These are phyloP conservation scores for Kickxella alabastrina DNA, from an alignment of 192 early-diverging fungal genomes.

Conservation along the genomic window DNA sequence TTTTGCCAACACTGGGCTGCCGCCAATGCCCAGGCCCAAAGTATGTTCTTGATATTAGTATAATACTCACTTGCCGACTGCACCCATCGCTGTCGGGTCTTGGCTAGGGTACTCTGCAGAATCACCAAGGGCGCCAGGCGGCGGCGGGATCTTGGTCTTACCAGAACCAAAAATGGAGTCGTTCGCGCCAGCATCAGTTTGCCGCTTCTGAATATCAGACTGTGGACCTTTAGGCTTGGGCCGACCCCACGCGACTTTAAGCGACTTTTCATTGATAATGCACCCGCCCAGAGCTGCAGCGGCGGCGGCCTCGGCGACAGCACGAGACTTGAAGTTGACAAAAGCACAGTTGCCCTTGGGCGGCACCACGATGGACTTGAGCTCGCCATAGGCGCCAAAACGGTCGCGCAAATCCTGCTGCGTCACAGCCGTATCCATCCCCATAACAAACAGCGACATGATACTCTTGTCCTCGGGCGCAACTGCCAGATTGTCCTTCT, in stretches of 20 bases:
- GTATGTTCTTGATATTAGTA: too few relatives aligned
- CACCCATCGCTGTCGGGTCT: slow-evolving; percentile 56
- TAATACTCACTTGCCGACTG: slow-evolving; percentile 15
- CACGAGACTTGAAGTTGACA: slow-evolving; percentile 78
- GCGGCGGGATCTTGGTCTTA: slow-evolving; percentile 16
- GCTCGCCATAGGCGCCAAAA: slow-evolving; percentile 84
- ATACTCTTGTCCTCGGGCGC: slow-evolving; percentile 79
- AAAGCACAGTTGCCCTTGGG: slow-evolving; percentile 83
- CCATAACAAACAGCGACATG: slow-evolving; percentile 83
- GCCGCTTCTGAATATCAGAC: slow-evolving; percentile 38
- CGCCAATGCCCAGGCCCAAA: too few relatives aligned
- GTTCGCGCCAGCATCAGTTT: background rate
- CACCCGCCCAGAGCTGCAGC: slow-evolving; percentile 66
- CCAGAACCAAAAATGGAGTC: too few relatives aligned
- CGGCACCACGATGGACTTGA: slow-evolving; percentile 81
- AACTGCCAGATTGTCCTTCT: slow-evolving; percentile 31
- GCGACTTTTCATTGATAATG: slow-evolving; percentile 63
- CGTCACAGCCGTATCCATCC: slow-evolving; percentile 66
- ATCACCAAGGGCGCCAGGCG: slow-evolving; percentile 16
- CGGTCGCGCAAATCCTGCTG: slow-evolving; percentile 65
- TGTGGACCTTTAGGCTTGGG: slow-evolving; percentile 68
- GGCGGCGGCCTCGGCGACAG: slow-evolving; percentile 82
- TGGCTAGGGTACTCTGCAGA: slow-evolving; percentile 52
- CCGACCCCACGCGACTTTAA: slow-evolving; percentile 84
- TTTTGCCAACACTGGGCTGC: too few relatives aligned